Evolutionary conservation across 176 grass and related monocot genomes (phyloP).

Genomic region (Phoenix roebelenii): DNA sequence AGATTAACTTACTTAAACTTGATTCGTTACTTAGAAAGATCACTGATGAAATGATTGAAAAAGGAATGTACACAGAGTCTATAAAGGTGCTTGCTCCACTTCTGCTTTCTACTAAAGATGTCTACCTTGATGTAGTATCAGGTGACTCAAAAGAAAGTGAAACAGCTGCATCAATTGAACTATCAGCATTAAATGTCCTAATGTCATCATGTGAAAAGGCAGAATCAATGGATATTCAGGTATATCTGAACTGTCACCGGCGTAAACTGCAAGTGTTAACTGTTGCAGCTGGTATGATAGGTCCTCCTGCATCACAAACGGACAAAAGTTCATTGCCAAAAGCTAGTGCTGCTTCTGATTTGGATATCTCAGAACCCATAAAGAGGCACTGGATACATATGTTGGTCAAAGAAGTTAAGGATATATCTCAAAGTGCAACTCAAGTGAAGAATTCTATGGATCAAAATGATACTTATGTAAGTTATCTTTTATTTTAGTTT

Average conservation of each 20-base stretch:
- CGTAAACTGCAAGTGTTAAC: constrained; percentile 76
- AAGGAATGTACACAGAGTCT: constrained; percentile 74
- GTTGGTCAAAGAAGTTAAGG: constrained; percentile 70
- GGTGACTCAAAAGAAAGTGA: constrained; percentile 34
- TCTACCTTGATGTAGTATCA: constrained; percentile 42
- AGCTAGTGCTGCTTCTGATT: constrained; percentile 24
- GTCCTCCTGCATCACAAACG: constrained; percentile 17
- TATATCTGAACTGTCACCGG: constrained; percentile 77
- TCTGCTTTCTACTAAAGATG: constrained; percentile 76
- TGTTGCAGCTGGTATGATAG: constrained; percentile 66
- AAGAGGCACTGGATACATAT: constrained; percentile 45
- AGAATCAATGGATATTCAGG: constrained; percentile 60
- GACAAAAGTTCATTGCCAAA: constrained; percentile 16
- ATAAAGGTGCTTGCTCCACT: constrained; percentile 77
- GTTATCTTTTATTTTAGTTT: constrained; percentile 29
- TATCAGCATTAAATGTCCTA: constrained; percentile 76
- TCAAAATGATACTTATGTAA: constrained; percentile 50
- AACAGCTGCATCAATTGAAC: constrained; percentile 54
- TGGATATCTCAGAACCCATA: constrained; percentile 44
- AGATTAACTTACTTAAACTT: constrained; percentile 92
- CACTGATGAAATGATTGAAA: constrained; percentile 61
- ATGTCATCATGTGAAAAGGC: constrained; percentile 83
- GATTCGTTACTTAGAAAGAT: constrained; percentile 72
- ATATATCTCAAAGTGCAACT: constrained; percentile 55
- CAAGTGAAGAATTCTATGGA: constrained; percentile 55